Evolutionary conservation across 2,329 filamentous ascomycete genomes (phyloP).

Genomic region (Ceratocystis destructans): DNA sequence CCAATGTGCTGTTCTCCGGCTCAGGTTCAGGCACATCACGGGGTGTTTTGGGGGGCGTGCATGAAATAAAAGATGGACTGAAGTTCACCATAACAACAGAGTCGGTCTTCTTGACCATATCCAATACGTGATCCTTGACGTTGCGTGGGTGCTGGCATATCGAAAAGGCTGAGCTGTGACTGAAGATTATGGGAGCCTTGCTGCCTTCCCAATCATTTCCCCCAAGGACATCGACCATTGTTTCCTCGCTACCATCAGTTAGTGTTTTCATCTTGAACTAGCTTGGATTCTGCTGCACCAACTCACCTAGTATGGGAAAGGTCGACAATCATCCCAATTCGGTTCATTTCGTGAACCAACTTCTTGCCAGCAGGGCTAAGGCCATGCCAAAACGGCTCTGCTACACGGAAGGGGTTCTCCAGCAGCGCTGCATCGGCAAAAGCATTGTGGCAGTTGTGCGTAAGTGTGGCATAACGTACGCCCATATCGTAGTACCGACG

Average conservation of each 20-base stretch:
- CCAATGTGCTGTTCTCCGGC: conserved; percentile 55
- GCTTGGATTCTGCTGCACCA: neutral
- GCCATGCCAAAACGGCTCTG: conserved; percentile 52
- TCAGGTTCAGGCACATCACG: conserved; percentile 56
- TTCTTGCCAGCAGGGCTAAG: conserved; percentile 55
- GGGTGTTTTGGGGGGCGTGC: conserved; percentile 42
- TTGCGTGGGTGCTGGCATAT: conserved; percentile 84
- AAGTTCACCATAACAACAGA: conserved; percentile 90
- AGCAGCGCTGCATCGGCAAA: conserved; percentile 74
- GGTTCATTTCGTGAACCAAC: conserved; percentile 80
- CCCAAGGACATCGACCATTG: conserved; percentile 70
- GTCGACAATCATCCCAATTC: conserved; percentile 88
- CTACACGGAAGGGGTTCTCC: conserved; percentile 37
- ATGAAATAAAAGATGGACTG: conserved; percentile 67
- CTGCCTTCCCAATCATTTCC: conserved; percentile 54
- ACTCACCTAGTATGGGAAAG: conserved; percentile 50
- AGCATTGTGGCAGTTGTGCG: conserved; percentile 84
- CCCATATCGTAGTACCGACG: conserved; percentile 64
- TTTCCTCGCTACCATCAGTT: conserved; percentile 43
- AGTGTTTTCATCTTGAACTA: too few species aligned
- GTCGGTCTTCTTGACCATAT: conserved; percentile 57
- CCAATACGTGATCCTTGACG: conserved; percentile 69
- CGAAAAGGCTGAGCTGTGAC: conserved; percentile 67
- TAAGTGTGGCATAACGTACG: conserved; percentile 76
- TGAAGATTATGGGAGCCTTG: conserved; percentile 73